Conservation (phyloP, 2,329 filamentous ascomycete species). For the Chrysoporthe austroafricana region DNA sequence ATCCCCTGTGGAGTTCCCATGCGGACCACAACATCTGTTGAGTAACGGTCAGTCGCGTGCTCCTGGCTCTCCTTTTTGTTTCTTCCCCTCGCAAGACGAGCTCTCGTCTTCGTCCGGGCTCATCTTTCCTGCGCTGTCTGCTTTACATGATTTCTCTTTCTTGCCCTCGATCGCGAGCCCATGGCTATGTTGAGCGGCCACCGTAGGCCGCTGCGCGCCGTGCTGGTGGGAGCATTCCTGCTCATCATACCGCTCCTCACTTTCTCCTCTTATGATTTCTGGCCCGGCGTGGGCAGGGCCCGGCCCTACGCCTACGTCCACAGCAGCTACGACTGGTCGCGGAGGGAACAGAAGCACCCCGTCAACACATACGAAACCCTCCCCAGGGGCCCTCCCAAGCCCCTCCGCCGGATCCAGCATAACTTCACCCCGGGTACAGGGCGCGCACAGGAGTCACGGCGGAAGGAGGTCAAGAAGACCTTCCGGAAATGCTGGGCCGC, state of each 20-base stretch:
- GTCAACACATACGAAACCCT: conserved; percentile 32
- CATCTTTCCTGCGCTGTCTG: not conserved
- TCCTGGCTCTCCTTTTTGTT: not conserved
- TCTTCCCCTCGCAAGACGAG: not conserved
- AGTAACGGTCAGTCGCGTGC: not conserved
- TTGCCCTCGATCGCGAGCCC: conserved; percentile 15
- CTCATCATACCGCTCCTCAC: conserved; percentile 31
- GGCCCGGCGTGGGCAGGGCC: conserved; percentile 12
- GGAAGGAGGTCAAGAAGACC: conserved; percentile 43
- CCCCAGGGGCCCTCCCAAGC: conserved; percentile 40
- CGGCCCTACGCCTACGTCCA: conserved; percentile 32
- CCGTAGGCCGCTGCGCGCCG: conserved; percentile 22
- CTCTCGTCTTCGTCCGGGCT: not conserved
- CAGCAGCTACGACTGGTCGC: conserved; percentile 38
- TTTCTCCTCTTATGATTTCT: conserved; percentile 29
- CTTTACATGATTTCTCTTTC: conserved; percentile 7
- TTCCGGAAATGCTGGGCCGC: conserved; percentile 54
- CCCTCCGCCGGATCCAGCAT: conserved; percentile 50
- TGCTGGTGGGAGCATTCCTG: conserved; percentile 14
- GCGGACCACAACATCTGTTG: not conserved
- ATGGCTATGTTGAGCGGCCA: conserved; percentile 23
- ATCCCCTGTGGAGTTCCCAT: not conserved
- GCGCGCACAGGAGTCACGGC: conserved; percentile 40
- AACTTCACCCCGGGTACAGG: conserved; percentile 35
- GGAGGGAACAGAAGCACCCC: conserved; percentile 32